phyloP scores from a whole-genome alignment of 2,329 filamentous ascomycete species.

The Aureobasidium pullulans region DNA sequence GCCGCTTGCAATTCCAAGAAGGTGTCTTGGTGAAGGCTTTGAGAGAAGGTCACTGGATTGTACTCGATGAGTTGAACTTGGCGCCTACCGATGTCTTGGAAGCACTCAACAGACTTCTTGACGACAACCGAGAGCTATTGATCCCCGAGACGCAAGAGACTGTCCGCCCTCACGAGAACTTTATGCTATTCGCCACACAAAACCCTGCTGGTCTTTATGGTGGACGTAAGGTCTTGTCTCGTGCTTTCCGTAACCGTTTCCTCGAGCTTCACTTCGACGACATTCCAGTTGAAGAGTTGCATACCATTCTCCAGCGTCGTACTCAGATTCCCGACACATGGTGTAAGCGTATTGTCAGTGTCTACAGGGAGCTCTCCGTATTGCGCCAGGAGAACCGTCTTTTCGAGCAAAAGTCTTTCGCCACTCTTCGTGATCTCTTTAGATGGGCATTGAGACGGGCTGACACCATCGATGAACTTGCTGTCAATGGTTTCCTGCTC shows the following conservation, averaged over 20 bases:
- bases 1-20: constrained; percentile 84
- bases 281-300: constrained; percentile 89
- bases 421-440: constrained; percentile 90
- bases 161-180: constrained; percentile 84
- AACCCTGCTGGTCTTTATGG: constrained; percentile 95
- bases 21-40: constrained; percentile 88
- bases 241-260: constrained; percentile 94
- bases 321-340: constrained; percentile 87
- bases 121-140: constrained; percentile 91
- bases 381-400: constrained; percentile 82
- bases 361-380: constrained; percentile 87
- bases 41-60: constrained; percentile 92
- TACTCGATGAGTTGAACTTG: constrained; percentile 93
- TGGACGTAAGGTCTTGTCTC: constrained; percentile 83
- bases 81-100: constrained; percentile 96
- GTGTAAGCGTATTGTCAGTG: constrained; percentile 81
- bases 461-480: constrained; percentile 80
- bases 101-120: constrained; percentile 86
- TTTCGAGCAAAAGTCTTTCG: constrained; percentile 97
- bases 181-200: constrained; percentile 97
- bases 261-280: constrained; percentile 97
- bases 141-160: constrained; percentile 96
- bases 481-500: constrained; percentile 91
- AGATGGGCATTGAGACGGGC: constrained; percentile 84
- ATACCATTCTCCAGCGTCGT: constrained; percentile 81